Evolutionary conservation across 139 green algal genomes (phyloP), one percentile per base, ranked within the genome.

Genomic region (Tetraselmis striata): DNA sequence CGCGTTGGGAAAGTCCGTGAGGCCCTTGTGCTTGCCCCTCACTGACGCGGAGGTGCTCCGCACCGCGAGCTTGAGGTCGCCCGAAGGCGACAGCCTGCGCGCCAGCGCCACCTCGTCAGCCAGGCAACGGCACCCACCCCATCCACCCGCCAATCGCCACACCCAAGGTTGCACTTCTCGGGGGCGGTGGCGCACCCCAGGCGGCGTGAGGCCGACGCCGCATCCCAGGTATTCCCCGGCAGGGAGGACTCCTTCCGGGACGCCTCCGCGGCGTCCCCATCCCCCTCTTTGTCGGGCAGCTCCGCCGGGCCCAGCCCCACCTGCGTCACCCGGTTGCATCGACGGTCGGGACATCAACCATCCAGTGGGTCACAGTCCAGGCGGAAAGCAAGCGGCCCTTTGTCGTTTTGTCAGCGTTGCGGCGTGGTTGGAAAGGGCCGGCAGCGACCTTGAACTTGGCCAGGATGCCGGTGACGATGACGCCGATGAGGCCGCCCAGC

Each of bases 401-500:
- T n/a, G n/a, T n/a, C n/a, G n/a, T n/a, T n/a, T n/a, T n/a, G n/a
- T n/a, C n/a, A n/a, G n/a, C n/a, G n/a, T n/a, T n/a, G n/a, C n/a
- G n/a, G n/a, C n/a, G n/a, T n/a, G n/a, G n/a, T n/a, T n/a, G n/a
- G n/a, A n/a, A n/a, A n/a, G n/a, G n/a, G n/a, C n/a, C n/a, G n/a
- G n/a, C n/a, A n/a, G n/a, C n/a, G 11, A 67, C 45, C 45, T 67
- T 67, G 45, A 67, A 67, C 45, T 67, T 67, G 5, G 45, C 45
- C 45, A 67, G 45, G 5, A 5, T 18, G 45, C 45, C 45, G 11
- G 45, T 67, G 11, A 67, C 45, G 45, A 67, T 67, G 0, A 79
- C 45, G 59, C 29, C 80, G 1, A 77, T 0, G 31, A 83, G 29
- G 59, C 59, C 80, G 79, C 85, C 84, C 11, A 88, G 79, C 27